Base-by-base conservation (phyloP, 257 asterid species). In the Cruciata laevipes region DNA sequence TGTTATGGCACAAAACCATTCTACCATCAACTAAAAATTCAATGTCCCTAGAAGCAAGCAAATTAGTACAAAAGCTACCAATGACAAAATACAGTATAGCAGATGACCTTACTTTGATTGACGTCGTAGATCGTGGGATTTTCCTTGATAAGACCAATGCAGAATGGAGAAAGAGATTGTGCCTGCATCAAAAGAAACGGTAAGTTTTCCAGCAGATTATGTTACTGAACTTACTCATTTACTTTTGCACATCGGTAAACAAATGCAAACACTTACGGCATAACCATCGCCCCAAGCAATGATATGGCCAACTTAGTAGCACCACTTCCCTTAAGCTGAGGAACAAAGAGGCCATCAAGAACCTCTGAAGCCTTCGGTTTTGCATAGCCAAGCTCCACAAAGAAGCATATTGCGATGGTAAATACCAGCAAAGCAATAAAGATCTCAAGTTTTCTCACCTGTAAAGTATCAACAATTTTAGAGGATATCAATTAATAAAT, bases 281-380 rank as follows among this genome's bases (percentile, higher is more conserved):
- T 94, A 76, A 90, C 97, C 96, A 90, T 88, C 69, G 97, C 96
- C 38, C 99, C 99, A 69, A 94, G 96, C 42, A 94, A 88, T 37
- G 96, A 90, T 81, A 94, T 90, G 16, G 96, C 97, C 35, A 90
- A 85, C 78, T 83, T 81, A 37, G 96, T 94, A 68, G 96, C 96
- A 61, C 97, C 96, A 77, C 75, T 83, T 70, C 95, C 97, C 74
- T 87, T 77, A 69, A 90, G 85, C 76, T 88, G 89, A 31, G 99
- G 97, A 79, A 94, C 85, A 76, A 94, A 90, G 68, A 90, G 85
- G 52, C 99, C 97, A 6, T 68, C 49, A 10, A 94, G n/a, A 72
- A 90, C 93, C 80, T 94, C 91, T 16, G 86, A 70, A 60, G 91
- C 6, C 1, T 77, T 68, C 18, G 99, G 97, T 63, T 94, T 87